Evolutionary conservation across 495 filamentous ascomycete species (phyloP).

Genomic region (Arthonia radiata): DNA sequence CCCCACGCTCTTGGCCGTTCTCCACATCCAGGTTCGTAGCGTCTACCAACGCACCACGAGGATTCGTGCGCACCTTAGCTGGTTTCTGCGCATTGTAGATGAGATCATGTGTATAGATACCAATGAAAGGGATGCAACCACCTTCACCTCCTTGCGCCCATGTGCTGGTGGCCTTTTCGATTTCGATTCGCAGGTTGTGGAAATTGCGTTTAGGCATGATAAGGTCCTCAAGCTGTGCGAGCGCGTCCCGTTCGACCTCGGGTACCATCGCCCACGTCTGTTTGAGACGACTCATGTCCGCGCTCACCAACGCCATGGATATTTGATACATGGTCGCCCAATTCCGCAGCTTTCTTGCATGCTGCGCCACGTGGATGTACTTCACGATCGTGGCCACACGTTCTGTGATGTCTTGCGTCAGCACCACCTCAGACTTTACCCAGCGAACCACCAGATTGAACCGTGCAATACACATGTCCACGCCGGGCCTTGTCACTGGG

Average conservation of each 20-base stretch:
- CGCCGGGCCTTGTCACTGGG: constrained; percentile 30
- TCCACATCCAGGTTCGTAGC: background rate
- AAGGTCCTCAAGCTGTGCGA: constrained; percentile 60
- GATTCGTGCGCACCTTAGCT: constrained; percentile 17
- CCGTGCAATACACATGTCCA: constrained; percentile 86
- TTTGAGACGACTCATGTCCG: constrained; percentile 49
- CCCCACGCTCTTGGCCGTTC: constrained; percentile 10
- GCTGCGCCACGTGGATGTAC: constrained; percentile 72
- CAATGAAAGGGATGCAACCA: constrained; percentile 93
- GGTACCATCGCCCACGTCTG: constrained; percentile 68
- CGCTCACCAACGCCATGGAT: constrained; percentile 66
- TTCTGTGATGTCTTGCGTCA: constrained; percentile 64
- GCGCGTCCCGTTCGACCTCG: constrained; percentile 36
- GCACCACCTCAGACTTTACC: constrained; percentile 72
- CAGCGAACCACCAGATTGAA: constrained; percentile 98
- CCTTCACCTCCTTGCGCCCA: constrained; percentile 27
- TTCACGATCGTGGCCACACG: constrained; percentile 67
- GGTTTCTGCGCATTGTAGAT: constrained; percentile 88
- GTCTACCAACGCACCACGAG: too few relatives aligned
- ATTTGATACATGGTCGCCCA: constrained; percentile 94
- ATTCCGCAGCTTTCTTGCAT: constrained; percentile 68
- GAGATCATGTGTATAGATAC: constrained; percentile 84
- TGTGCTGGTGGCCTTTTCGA: constrained; percentile 45
- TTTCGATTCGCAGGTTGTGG: constrained; percentile 64
- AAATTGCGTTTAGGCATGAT: constrained; percentile 84